Conservation (phyloP, 108 stramenopile species). For the Schizochytrium sp. region DNA sequence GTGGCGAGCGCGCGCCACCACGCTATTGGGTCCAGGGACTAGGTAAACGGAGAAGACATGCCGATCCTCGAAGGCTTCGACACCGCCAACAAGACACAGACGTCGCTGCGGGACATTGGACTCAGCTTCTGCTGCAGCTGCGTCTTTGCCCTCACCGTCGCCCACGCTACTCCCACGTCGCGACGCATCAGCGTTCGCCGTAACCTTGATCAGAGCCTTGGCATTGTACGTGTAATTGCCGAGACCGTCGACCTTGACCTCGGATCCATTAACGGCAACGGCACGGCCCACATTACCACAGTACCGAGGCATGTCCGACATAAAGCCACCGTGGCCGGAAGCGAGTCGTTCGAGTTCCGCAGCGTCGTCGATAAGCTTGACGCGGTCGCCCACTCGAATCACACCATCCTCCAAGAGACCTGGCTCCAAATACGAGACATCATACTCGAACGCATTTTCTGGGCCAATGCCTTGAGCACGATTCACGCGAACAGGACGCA, state of each 20-base stretch:
- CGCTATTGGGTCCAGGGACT: not conserved
- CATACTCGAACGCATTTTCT: not conserved
- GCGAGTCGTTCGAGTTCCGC: not conserved
- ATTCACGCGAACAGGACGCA: not conserved
- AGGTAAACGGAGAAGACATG: slow-evolving; percentile 9
- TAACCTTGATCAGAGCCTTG: not conserved
- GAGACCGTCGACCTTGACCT: not conserved
- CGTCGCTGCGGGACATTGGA: not conserved
- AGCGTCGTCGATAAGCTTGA: not conserved
- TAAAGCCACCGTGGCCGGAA: not conserved
- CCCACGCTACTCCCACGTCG: not conserved
- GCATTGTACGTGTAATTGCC: not conserved
- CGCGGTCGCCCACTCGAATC: not conserved
- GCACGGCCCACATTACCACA: not conserved
- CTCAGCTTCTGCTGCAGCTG: not conserved
- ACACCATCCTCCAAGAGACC: not conserved
- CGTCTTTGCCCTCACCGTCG: not conserved
- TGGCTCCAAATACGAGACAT: not conserved
- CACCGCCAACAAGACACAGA: not conserved
- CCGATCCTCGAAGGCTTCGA: not conserved
- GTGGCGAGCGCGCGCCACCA: not conserved
- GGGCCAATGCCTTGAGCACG: not conserved
- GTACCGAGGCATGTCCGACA: not conserved
- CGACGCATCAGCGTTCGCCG: not conserved
- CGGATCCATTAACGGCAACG: not conserved